Evolutionary conservation across 306 rosid species (phyloP).

Genomic region (barrel medic (Medicago truncatula)): DNA sequence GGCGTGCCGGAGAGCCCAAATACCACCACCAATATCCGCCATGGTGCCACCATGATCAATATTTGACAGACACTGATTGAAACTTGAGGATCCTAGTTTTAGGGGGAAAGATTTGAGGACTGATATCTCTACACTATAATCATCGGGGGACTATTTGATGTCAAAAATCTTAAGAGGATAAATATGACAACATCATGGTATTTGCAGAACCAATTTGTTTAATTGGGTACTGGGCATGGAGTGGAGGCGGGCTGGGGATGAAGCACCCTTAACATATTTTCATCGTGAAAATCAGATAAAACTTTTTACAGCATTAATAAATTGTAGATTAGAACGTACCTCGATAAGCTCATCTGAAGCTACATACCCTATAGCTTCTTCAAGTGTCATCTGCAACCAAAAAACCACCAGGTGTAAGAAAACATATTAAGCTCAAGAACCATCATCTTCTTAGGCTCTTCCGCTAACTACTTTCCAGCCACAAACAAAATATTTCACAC

Average conservation of each 20-base stretch:
- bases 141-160: background rate
- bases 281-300: background rate
- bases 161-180: background rate
- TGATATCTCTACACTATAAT: background rate
- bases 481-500: background rate
- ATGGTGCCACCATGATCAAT: too few species aligned
- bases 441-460: conserved; percentile 14
- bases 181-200: background rate
- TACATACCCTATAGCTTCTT: conserved; percentile 97
- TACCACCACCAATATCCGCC: too few species aligned
- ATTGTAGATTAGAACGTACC: conserved; percentile 52
- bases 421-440: conserved; percentile 3
- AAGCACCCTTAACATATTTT: conserved; percentile 2
- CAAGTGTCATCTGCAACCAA: conserved; percentile 84
- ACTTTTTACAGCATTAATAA: background rate
- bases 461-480: background rate
- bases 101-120: background rate
- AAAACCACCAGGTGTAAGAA: conserved; percentile 43
- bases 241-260: background rate
- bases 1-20: too few species aligned
- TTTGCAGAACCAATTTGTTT: conserved; percentile 9
- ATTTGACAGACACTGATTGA: too few species aligned
- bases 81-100: background rate
- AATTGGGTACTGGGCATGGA: background rate
- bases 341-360: conserved; percentile 97